These are phyloP conservation scores for Linum lewisii DNA, from an alignment of 345 rosid species.

Conservation along the genomic window DNA sequence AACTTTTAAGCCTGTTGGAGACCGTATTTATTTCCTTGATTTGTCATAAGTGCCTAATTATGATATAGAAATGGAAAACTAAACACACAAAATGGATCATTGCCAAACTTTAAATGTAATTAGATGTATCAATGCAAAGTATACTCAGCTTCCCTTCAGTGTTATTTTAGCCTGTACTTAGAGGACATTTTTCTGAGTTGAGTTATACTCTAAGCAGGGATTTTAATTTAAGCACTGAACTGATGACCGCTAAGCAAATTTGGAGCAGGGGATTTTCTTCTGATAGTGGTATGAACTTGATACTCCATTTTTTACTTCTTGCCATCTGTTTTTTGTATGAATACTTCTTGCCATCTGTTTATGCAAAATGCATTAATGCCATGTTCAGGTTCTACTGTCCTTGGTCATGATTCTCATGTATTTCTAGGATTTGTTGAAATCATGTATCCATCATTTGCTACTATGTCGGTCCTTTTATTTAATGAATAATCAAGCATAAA, in stretches of 20 bases:
- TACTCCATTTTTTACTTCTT: neutral
- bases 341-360: neutral
- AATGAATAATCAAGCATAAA: neutral
- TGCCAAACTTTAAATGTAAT: neutral
- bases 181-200: neutral
- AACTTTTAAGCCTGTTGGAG: too few species aligned
- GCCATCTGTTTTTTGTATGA: too few species aligned
- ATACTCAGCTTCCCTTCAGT: neutral
- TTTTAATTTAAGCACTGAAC: constrained; percentile 22
- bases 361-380: neutral
- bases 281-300: constrained; percentile 42
- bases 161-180: too few species aligned
- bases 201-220: constrained; percentile 21
- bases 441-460: too few species aligned
- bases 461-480: neutral
- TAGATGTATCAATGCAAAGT: neutral
- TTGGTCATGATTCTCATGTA: neutral
- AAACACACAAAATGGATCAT: neutral
- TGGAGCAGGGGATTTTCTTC: constrained; percentile 59
- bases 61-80: neutral
- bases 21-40: neutral
- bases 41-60: neutral
- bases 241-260: constrained; percentile 25
- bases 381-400: neutral
- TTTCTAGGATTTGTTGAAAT: neutral